These are phyloP conservation scores for Kluyveromyces aestuarii DNA, from an alignment of 805 yeast genomes.

Conservation along the genomic window DNA sequence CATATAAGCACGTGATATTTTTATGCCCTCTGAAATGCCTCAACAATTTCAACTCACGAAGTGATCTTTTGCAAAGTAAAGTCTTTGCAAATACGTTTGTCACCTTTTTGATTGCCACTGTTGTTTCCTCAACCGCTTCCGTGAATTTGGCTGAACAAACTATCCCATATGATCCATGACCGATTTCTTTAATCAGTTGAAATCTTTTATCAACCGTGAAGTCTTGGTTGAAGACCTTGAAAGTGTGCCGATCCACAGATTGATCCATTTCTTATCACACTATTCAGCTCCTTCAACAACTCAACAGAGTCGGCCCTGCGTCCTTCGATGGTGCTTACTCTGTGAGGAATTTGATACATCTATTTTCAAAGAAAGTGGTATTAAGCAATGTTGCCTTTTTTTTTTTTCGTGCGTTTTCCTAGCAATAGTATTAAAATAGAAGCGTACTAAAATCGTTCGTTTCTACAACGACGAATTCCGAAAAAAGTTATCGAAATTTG, in stretches of 20 bases:
- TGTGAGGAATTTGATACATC: not conserved
- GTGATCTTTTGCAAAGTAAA: slow-evolving; percentile 82
- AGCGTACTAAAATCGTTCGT: not conserved
- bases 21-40: slow-evolving; percentile 95
- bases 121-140: slow-evolving; percentile 62
- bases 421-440: not conserved
- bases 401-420: not conserved
- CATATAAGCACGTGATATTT: slow-evolving; percentile 90
- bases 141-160: slow-evolving; percentile 89
- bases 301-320: not conserved
- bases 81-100: slow-evolving; percentile 90
- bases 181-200: slow-evolving; percentile 83
- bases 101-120: slow-evolving; percentile 92
- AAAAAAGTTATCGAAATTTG: no score
- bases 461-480: not conserved
- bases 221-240: slow-evolving; percentile 78
- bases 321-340: not conserved
- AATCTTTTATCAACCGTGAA: slow-evolving; percentile 85
- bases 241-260: slow-evolving; percentile 35
- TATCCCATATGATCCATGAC: slow-evolving; percentile 97
- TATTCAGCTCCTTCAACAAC: not conserved
- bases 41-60: slow-evolving; percentile 80
- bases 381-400: not conserved
- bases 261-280: slow-evolving; percentile 14
- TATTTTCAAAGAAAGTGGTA: not conserved